Percentiles rank a stretch among this genome's conserved stretches.
Conservation (phyloP, 768 basidiomycete genomes). For the Botryobasidium botryosum region DNA sequence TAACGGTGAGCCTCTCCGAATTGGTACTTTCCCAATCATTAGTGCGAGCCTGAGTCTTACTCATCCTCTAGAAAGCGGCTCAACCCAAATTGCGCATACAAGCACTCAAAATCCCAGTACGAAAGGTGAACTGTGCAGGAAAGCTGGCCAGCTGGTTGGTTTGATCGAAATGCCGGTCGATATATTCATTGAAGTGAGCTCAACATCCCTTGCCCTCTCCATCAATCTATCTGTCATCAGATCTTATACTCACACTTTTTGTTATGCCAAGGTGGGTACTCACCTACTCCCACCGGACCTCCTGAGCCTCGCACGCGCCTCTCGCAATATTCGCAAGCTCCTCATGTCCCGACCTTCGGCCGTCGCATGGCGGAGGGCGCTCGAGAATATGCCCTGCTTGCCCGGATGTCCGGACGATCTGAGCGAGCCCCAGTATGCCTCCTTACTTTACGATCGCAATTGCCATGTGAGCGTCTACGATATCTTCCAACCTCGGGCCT, state of each 20-base stretch:
- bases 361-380: not conserved
- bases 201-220: not conserved
- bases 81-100: too few relatives aligned
- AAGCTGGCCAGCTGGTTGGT: constrained; percentile 8
- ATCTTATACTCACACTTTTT: too few relatives aligned
- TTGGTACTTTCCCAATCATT: too few relatives aligned
- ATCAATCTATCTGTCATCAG: not conserved
- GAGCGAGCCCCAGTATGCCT: constrained; percentile 5
- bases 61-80: too few relatives aligned
- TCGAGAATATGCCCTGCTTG: not conserved
- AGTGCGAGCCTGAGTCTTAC: too few relatives aligned
- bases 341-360: not conserved
- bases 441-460: constrained; percentile 3
- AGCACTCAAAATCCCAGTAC: too few relatives aligned
- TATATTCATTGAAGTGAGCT: constrained; percentile 10
- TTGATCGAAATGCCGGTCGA: constrained; percentile 11
- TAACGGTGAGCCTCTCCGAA: too few relatives aligned
- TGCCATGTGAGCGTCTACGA: too few relatives aligned
- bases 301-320: constrained; percentile 1
- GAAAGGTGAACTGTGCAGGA: too few relatives aligned
- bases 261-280: not conserved
- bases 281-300: constrained; percentile 5
- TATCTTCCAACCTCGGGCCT: too few relatives aligned
- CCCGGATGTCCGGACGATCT: constrained; percentile 6
- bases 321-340: not conserved